These are phyloP conservation scores for Gymnopilus junonius DNA, from an alignment of 768 basidiomycete genomes.

Conservation along the genomic window DNA sequence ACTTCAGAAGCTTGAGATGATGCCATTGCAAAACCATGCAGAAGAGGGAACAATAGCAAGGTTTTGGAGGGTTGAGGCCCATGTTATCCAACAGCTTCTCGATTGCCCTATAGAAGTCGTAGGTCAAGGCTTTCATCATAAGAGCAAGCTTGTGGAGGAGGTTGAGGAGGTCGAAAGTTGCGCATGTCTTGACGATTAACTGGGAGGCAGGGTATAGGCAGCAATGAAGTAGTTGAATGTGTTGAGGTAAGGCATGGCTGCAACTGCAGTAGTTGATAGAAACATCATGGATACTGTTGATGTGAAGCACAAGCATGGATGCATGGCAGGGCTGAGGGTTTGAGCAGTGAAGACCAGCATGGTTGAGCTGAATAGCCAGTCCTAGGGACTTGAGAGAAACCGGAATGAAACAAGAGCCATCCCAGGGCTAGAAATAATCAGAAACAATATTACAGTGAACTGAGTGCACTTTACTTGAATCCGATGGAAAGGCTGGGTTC, in stretches of 20 bases:
- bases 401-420: not conserved
- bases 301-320: slow-evolving; percentile 26
- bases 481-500: not conserved
- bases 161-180: slow-evolving; percentile 18
- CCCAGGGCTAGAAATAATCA: not conserved
- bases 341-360: not conserved
- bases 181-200: slow-evolving; percentile 18
- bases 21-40: slow-evolving; percentile 2
- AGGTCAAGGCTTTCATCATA: slow-evolving; percentile 22
- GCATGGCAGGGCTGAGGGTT: slow-evolving; percentile 1
- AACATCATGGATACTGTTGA: slow-evolving; percentile 28
- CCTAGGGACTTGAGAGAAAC: slow-evolving; percentile 5
- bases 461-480: not conserved
- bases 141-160: slow-evolving; percentile 22
- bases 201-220: slow-evolving; percentile 24
- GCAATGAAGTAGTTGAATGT: slow-evolving; percentile 9
- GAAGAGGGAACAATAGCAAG: not conserved
- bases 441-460: not conserved
- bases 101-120: slow-evolving; percentile 3
- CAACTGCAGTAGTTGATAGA: slow-evolving; percentile 30
- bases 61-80: not conserved
- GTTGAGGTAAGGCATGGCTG: slow-evolving; percentile 6
- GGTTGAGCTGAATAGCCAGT: slow-evolving; percentile 8
- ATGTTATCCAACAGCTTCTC: slow-evolving; percentile 7
- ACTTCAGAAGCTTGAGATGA: slow-evolving; percentile 6